phyloP scores from a whole-genome alignment of 2,329 filamentous ascomycete species.

The Pseudogymnoascus sp. region DNA sequence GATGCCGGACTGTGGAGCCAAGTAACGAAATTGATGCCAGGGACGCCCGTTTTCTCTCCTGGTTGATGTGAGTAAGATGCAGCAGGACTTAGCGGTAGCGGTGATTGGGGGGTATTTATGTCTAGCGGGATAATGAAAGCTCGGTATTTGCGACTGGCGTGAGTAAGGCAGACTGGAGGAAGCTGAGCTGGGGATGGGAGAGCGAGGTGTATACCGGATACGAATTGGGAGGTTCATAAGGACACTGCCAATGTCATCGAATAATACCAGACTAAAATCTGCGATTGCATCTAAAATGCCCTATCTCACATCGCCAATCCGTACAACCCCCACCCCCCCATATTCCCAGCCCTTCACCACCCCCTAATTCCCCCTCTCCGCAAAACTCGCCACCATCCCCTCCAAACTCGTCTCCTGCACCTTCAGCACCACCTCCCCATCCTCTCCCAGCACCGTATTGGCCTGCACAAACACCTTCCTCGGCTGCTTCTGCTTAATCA shows the following conservation, averaged over 20 bases:
- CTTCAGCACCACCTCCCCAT: slow-evolving; percentile 66
- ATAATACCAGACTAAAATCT: neutral
- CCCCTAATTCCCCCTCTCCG: slow-evolving; percentile 41
- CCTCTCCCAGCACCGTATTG: slow-evolving; percentile 69
- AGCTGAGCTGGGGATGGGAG: too few species aligned
- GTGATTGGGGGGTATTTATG: too few species aligned
- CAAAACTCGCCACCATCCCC: slow-evolving; percentile 80
- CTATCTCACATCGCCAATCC: neutral
- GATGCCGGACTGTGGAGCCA: too few species aligned
- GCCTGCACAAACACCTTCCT: slow-evolving; percentile 90
- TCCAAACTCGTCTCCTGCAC: slow-evolving; percentile 78
- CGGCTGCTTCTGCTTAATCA: slow-evolving; percentile 72
- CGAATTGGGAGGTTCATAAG: neutral
- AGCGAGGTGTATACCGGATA: neutral
- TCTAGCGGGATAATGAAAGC: too few species aligned
- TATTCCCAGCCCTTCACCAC: neutral
- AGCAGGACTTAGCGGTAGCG: too few species aligned
- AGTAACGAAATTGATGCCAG: too few species aligned
- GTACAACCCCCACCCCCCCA: neutral
- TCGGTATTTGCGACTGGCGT: too few species aligned
- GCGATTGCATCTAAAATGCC: neutral
- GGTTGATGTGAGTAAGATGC: too few species aligned
- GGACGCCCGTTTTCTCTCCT: too few species aligned
- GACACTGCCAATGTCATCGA: neutral
- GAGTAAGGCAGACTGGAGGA: too few species aligned